Base-by-base conservation (phyloP, 805 yeast species). In the Pichia pseudocactophila region DNA sequence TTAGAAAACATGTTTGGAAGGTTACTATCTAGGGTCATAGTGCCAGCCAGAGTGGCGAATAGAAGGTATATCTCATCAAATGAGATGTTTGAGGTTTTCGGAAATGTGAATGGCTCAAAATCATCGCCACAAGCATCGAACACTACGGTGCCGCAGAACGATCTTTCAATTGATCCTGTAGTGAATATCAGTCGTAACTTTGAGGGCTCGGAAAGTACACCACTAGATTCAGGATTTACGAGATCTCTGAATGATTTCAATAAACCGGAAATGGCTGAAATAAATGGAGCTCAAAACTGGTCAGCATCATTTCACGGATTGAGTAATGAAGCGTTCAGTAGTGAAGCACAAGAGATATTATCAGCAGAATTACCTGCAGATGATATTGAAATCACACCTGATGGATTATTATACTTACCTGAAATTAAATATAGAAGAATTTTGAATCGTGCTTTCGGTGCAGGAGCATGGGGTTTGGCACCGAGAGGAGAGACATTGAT, bases 401-500 rank as follows among this genome's bases (percentile, higher is more conserved):
- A 92, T 60, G 97, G 97, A 13, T 66, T 92, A 39, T 62, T 92
- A 7, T 92, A 86, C 55, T 66, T 92, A 36, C 98, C 98, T 0
- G 98, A 92, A 60, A 92, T 92, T 64, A 90, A 90, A 59, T 92
- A 92, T 59, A 75, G 98, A 50, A 73, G 98, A 36, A 81, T 89
- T 18, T 64, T 92, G 50, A 90, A 90, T 63, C 71, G 71, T 31
- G 94, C 97, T 0, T 90, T 92, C 68, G 98, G 98, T 3, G 96
- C 98, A 7, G 98, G 98, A 22, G 97, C 95, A 2, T 92, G 98
- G 98, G 97, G 97, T 1, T 68, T 92, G 43, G 96, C 94, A 1
- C 97, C 98, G 10, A 69, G 98, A 43, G 79, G 95, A 0, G 90
- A 84, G 50, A 82, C 95, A 1, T 67, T 76, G 41, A 77, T 92